Conservation (phyloP, 2,329 filamentous ascomycete species). For the Mollisiaceae sp. region DNA sequence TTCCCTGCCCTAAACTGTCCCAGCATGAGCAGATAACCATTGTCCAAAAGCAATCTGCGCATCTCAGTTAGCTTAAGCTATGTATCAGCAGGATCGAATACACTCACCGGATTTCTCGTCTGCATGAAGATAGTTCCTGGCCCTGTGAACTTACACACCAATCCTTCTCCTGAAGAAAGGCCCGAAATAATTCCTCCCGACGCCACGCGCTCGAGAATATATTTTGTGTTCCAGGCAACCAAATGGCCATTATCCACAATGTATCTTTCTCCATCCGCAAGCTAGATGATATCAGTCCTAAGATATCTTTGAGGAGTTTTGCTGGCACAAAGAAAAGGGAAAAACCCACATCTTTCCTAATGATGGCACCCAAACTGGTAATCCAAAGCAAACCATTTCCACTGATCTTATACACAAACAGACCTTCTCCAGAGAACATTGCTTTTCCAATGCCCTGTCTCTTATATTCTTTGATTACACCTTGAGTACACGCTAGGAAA, state of each 20-base stretch:
- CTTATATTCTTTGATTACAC: conserved; percentile 87
- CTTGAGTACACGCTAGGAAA: conserved; percentile 84
- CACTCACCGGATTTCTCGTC: conserved; percentile 78
- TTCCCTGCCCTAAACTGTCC: conserved; percentile 25
- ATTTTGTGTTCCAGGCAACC: conserved; percentile 96
- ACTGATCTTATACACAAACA: conserved; percentile 87
- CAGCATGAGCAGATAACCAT: conserved; percentile 40
- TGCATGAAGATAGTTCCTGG: conserved; percentile 93
- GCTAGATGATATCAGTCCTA: conserved; percentile 40
- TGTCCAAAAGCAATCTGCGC: conserved; percentile 37
- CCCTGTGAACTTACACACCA: conserved; percentile 93
- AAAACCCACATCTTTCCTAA: conserved; percentile 82
- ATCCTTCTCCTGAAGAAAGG: conserved; percentile 79
- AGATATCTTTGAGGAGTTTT: neutral
- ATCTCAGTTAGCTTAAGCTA: neutral
- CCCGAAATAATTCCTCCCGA: conserved; percentile 94
- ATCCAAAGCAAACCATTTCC: conserved; percentile 87
- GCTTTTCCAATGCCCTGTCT: conserved; percentile 85
- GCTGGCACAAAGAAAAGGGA: neutral
- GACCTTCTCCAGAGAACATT: conserved; percentile 90
- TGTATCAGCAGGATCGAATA: neutral
- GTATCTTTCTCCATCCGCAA: conserved; percentile 78
- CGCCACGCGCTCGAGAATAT: conserved; percentile 85
- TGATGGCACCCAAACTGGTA: conserved; percentile 92
- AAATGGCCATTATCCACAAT: conserved; percentile 92